Evolutionary conservation across 306 rosid species (phyloP), one percentile per base, ranked within the genome.

Genomic region (Crotalaria pallida): DNA sequence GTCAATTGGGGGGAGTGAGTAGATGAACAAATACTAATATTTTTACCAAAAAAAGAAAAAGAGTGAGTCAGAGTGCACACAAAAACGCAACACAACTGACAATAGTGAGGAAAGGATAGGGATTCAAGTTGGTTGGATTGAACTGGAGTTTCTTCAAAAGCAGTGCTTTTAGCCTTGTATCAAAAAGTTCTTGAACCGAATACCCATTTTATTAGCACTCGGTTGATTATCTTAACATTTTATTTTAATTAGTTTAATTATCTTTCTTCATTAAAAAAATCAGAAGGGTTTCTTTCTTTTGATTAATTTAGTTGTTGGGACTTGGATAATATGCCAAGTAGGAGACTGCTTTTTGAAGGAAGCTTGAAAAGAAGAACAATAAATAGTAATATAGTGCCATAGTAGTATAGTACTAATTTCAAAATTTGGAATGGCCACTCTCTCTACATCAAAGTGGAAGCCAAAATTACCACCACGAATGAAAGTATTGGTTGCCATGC

Each of bases 31-130:
- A 15, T 33, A 21, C 24, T 66, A 65, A 22, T 15, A 19, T 40
- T 29, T 29, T 3, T 29, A 0, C 0, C 3, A 5, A 2, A 65
- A 13, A 29, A 53, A 44, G 27, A 33, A 72, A 62, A 56, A 53
- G 74, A 62, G 64, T 72, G 82, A 76, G 81, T 84, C 84, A 77
- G 79, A 74, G 4, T 21, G 76, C 80, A 81, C 71, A 56, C 77
- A 57, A 8, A 67, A 70, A 80, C 43, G 64, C 56, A 67, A 58
- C 45, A 40, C 10, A 18, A 56, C 7, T 57, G 65, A 22, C 17
- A 59, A 29, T 29, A 1, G 34, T 1, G 29, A 26, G 15, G 23
- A 50, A 31, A 19, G 65, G 76, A 73, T 72, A 67, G 50, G 52
- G 59, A 29, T 58, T 58, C 34, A 58, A 76, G 53, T 44, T 45